A percentile compares a stretch with the other conserved stretches of the same genome.
Evolutionary conservation across 208 protist genomes (phyloP).

Genomic region (Leishmania guyanensis): DNA sequence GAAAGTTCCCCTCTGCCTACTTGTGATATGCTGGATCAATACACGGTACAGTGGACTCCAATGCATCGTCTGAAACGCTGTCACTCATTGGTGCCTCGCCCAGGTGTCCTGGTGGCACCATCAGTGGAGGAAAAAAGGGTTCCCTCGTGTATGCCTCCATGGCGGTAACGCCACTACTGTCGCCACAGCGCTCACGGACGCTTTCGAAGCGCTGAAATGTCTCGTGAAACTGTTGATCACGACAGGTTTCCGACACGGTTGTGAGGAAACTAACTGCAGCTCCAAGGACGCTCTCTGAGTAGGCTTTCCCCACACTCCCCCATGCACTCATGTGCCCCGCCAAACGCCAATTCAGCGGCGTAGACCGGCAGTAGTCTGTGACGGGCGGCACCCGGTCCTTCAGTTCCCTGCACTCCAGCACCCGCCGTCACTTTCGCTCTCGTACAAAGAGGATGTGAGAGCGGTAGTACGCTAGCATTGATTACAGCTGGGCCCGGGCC

Average conservation of each 20-base stretch:
- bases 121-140: neutral
- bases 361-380: conserved; percentile 19
- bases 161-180: neutral
- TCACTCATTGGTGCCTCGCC: neutral
- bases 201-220: conserved; percentile 22
- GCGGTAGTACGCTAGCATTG: conserved; percentile 53
- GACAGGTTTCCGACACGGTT: conserved; percentile 11
- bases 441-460: conserved; percentile 49
- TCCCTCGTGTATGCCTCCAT: neutral
- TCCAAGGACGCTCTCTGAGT: conserved; percentile 10
- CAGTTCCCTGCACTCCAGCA: conserved; percentile 46
- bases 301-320: neutral
- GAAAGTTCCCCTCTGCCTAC: neutral
- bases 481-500: conserved; percentile 37
- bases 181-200: neutral
- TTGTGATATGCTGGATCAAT: neutral
- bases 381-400: conserved; percentile 30
- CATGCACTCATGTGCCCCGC: conserved; percentile 1
- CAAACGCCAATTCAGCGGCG: conserved; percentile 20
- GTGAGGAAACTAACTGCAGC: conserved; percentile 11
- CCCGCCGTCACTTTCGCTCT: conserved; percentile 46
- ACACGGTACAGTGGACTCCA: conserved; percentile 12
- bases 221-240: conserved; percentile 19
- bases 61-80: neutral
- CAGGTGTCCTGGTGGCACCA: neutral